Evolutionary conservation across 2,329 filamentous ascomycete species (phyloP), one percentile per base, ranked within the genome.

Genomic region (Mycosphaerella arachidis): DNA sequence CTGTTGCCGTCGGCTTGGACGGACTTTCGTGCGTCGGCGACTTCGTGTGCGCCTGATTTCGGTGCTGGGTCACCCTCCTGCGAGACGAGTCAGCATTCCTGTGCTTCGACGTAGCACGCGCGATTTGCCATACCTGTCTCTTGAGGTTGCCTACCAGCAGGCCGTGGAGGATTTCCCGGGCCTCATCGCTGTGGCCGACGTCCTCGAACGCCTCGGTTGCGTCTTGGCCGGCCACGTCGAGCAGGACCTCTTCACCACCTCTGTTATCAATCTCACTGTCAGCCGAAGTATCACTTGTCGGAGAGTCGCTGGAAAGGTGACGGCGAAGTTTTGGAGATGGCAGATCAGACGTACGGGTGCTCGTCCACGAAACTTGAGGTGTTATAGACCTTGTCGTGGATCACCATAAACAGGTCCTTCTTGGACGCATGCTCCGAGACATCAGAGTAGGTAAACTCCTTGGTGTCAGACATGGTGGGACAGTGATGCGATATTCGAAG

Each of bases 181-280:
- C 94, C 83, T 99, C 94, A 78, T 99, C 94, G 72, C 90, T 95
- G 88, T 99, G 94, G 74, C 94, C 94, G 73, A 99, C 94, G 79
- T 99, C 94, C 82, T 99, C 94, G 76, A 99, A 99, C 63, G 94
- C 93, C 81, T 97, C 94, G 71, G 93, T 96, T 72, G 90, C 89
- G 78, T 99, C 94, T 81, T 96, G 92, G 69, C 94, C 94, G 73
- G 84, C 94, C 66, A 97, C 92, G 70, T 99, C 94, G 69, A 99
- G 88, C 65, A 99, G 82, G 70, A 99, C 94, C 82, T 99, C 94
- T 81, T 99, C 94, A 81, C 94, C 94, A 82, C 94, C 94, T 71
- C 94, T 97, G 33, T 45, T 52, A 10, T 31, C 50, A 52, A 33
- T n/a, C 12, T 31, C 18, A 20, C 31, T 35, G 50, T 52, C 50